phyloP scores from a whole-genome alignment of 768 basidiomycete genomes.

The Albatrellus ellisii region DNA sequence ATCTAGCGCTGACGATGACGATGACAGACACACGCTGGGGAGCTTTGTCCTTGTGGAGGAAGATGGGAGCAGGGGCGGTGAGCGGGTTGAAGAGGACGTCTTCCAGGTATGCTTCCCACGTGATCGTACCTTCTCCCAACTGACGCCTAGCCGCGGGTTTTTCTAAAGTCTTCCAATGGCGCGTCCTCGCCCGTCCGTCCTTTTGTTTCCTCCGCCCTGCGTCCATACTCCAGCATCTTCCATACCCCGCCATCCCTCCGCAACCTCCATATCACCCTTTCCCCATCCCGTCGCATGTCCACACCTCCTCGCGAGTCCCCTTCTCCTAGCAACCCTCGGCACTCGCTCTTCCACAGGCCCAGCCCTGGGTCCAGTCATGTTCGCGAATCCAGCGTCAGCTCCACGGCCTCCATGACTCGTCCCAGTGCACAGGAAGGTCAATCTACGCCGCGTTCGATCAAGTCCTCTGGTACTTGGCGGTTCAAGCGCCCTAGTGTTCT shows the following conservation, averaged over 20 bases:
- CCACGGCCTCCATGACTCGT: constrained; percentile 1
- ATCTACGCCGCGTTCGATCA: constrained; percentile 4
- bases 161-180: not conserved
- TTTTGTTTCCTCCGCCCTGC: constrained; percentile 18
- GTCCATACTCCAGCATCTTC: constrained; percentile 24
- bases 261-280: constrained; percentile 30
- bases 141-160: not conserved
- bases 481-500: constrained; percentile 39
- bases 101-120: constrained; percentile 10
- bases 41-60: constrained; percentile 30
- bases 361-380: constrained; percentile 15
- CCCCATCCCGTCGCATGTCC: constrained; percentile 27
- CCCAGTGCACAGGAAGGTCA: not conserved
- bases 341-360: constrained; percentile 13
- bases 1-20: constrained; percentile 16
- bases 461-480: constrained; percentile 16
- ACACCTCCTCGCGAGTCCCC: constrained; percentile 21
- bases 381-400: constrained; percentile 24
- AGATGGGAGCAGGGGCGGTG: constrained; percentile 11
- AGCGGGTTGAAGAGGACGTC: constrained; percentile 3
- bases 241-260: constrained; percentile 27
- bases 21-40: constrained; percentile 24
- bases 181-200: constrained; percentile 8
- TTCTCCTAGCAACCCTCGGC: constrained; percentile 19
- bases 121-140: constrained; percentile 1